Base-by-base conservation (phyloP, 768 basidiomycete genomes). In the Cystobasidium ongulense region DNA sequence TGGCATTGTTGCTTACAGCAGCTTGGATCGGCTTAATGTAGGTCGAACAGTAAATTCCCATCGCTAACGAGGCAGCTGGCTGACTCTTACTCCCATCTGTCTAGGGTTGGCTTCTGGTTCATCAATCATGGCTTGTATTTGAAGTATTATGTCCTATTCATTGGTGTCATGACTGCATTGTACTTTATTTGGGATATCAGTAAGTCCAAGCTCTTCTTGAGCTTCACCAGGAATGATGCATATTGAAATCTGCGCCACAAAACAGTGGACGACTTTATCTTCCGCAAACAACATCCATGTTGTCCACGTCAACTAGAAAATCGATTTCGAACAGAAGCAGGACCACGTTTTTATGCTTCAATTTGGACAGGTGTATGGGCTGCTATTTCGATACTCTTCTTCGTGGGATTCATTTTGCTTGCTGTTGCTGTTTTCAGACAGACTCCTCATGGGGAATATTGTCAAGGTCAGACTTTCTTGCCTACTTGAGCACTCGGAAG, bases 141-240 rank as follows among this genome's bases (percentile, higher is more conserved):
- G 18, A 54, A 59, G 25, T 65, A 68, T 33, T 73, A 61, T 29
- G 63, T 73, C 25, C 72, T 73, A 8, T 73, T 73, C 27, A 29
- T 65, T 18, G 72, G 72, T 27, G 72, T 73, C 4, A 73, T 73
- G 72, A 61, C 72, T 8, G 39, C 52, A 2, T 36, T 73, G 15
- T 73, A 71, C 38, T 46, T 73, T 33, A 46, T 53, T 33, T 73
- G 72, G 72, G 72, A 73, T 33, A 50, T 62, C 15, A 67, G 63
- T 46, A 38, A 31, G 57, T n/a, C n/a, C n/a, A n/a, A n/a, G 29
- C 57, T 61, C 23, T 38, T 27, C 25, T 33, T 7, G 23, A 25
- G n/a, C n/a, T 61, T 8, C 31, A 27, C 57, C 57, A n/a, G n/a
- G n/a, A n/a, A n/a, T n/a, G n/a, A n/a, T n/a, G n/a, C n/a, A n/a